A percentile compares a stretch with the other conserved stretches of the same genome.
phyloP scores from a whole-genome alignment of 768 basidiomycete species.

The Pleurotus platypus region DNA sequence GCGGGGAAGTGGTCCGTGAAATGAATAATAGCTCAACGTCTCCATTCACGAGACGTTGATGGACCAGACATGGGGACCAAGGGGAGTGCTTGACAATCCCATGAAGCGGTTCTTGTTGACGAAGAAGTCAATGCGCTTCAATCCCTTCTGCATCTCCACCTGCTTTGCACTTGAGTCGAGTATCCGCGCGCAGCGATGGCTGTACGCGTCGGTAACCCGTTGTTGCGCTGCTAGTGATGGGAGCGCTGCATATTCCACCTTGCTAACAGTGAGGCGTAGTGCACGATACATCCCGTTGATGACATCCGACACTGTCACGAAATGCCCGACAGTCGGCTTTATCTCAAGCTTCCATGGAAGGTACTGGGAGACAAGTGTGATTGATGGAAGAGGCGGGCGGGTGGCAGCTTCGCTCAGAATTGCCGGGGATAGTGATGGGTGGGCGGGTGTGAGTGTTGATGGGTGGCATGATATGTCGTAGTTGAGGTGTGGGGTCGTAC shows the following conservation, averaged over 20 bases:
- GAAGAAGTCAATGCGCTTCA: constrained; percentile 57
- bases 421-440: constrained; percentile 16
- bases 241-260: constrained; percentile 34
- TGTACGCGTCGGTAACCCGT: constrained; percentile 39
- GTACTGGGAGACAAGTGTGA: not conserved
- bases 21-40: not conserved
- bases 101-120: constrained; percentile 29
- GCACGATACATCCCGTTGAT: constrained; percentile 38
- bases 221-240: constrained; percentile 27
- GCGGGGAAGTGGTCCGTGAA: not conserved
- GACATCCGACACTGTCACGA: constrained; percentile 32
- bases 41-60: constrained; percentile 18
- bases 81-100: constrained; percentile 33
- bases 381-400: constrained; percentile 29
- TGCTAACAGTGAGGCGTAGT: constrained; percentile 36
- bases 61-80: constrained; percentile 34
- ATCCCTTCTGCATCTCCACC: constrained; percentile 40
- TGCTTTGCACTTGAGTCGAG: constrained; percentile 24
- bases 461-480: constrained; percentile 37
- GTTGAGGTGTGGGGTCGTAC: constrained; percentile 29
- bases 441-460: constrained; percentile 18
- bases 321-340: constrained; percentile 6
- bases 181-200: constrained; percentile 32
- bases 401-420: constrained; percentile 41
- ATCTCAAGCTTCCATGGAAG: not conserved